A percentile compares a stretch with the other conserved stretches of the same genome.
phyloP scores from a whole-genome alignment of 306 rosid genomes.

The Fragaria nilgerrensis region DNA sequence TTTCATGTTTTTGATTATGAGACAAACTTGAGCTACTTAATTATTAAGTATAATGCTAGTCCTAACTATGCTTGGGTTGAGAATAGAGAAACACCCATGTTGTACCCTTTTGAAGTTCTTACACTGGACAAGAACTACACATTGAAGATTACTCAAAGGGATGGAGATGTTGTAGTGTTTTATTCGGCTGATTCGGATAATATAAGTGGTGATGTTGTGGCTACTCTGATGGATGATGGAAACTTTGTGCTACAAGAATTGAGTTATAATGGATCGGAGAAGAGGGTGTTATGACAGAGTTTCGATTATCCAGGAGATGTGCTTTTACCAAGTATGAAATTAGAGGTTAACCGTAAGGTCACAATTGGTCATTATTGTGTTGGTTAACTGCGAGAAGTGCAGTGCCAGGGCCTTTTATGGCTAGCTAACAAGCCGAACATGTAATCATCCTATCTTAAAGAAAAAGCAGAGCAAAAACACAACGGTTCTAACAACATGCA shows the following conservation, averaged over 20 bases:
- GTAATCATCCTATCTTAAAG: too few relatives aligned
- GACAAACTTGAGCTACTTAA: not conserved
- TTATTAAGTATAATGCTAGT: too few relatives aligned
- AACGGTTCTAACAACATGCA: too few relatives aligned
- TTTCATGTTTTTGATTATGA: not conserved
- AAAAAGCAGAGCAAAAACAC: too few relatives aligned
- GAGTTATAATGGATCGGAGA: not conserved
- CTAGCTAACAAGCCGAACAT: too few relatives aligned
- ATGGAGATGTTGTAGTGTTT: not conserved
- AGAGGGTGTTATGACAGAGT: not conserved
- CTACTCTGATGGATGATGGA: slow-evolving; percentile 4
- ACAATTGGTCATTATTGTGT: not conserved
- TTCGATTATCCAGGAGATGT: too few relatives aligned
- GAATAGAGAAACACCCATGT: not conserved
- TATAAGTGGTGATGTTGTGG: not conserved
- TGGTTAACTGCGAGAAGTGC: not conserved
- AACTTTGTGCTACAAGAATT: slow-evolving; percentile 8
- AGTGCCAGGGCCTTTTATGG: not conserved
- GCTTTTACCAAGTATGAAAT: slow-evolving; percentile 1
- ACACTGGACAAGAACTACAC: not conserved
- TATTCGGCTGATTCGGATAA: not conserved
- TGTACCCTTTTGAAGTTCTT: not conserved
- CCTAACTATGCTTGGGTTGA: not conserved
- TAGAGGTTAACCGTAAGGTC: not conserved
- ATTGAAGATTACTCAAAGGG: not conserved